Conservation (phyloP, 176 grass and related monocot genomes). For the Tuctoria greenei region DNA sequence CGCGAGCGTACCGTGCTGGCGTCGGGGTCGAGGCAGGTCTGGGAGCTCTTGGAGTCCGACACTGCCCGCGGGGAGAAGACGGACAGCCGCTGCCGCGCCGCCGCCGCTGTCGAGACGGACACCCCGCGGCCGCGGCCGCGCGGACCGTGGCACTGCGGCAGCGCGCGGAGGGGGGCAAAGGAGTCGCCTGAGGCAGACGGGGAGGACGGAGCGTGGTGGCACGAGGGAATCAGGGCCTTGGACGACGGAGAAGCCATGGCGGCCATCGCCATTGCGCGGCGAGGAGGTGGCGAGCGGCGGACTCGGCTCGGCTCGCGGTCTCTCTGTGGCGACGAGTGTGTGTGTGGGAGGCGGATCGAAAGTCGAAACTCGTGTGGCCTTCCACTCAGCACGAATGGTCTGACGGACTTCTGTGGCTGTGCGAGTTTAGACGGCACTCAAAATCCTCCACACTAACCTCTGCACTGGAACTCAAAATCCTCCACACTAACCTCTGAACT, state of each 20-base stretch:
- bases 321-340: conserved; percentile 13
- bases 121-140: not conserved
- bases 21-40: conserved; percentile 97
- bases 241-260: conserved; percentile 31
- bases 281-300: conserved; percentile 19
- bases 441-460: too few species aligned
- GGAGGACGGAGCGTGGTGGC: conserved; percentile 15
- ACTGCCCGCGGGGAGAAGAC: conserved; percentile 69
- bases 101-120: not conserved
- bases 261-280: conserved; percentile 61
- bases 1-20: conserved; percentile 66
- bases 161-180: conserved; percentile 18
- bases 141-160: conserved; percentile 28
- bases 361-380: conserved; percentile 22
- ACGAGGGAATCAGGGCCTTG: conserved; percentile 25
- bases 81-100: conserved; percentile 35
- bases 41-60: conserved; percentile 81
- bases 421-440: too few species aligned
- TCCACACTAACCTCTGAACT: too few species aligned
- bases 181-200: conserved; percentile 48
- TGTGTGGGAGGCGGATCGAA: conserved; percentile 9
- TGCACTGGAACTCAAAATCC: too few species aligned
- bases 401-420: conserved; percentile 41
- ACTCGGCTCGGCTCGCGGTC: conserved; percentile 29
- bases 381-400: conserved; percentile 24